Percentiles rank a stretch among this genome's conserved stretches.
These are phyloP conservation scores for Aureobasidium melanogenum DNA, from an alignment of 2,329 filamentous ascomycete species.

Conservation along the genomic window DNA sequence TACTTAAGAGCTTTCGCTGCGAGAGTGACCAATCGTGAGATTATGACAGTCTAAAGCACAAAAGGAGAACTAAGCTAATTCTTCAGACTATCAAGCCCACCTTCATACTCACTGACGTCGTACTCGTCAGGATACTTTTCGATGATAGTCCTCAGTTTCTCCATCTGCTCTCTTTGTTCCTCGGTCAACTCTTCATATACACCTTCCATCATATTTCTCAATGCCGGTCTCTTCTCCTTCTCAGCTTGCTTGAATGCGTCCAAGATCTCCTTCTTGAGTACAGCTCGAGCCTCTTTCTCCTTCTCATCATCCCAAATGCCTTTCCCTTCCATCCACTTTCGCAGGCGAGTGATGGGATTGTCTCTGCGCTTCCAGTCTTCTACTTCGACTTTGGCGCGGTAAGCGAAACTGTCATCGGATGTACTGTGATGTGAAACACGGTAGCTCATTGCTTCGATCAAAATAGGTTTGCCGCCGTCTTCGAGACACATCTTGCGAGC, in stretches of 20 bases:
- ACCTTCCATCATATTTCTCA: conserved; percentile 71
- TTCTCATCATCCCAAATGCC: conserved; percentile 76
- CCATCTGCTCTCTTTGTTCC: conserved; percentile 67
- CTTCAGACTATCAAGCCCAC: conserved; percentile 57
- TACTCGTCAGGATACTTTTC: conserved; percentile 89
- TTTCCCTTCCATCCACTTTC: conserved; percentile 83
- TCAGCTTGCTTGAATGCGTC: conserved; percentile 78
- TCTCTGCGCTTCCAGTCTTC: conserved; percentile 89
- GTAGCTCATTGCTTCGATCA: conserved; percentile 96
- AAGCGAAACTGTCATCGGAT: conserved; percentile 92
- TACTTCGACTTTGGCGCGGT: conserved; percentile 85
- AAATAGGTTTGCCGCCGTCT: conserved; percentile 69
- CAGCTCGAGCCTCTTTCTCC: conserved; percentile 63
- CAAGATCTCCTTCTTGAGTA: conserved; percentile 64
- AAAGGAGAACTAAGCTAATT: not conserved
- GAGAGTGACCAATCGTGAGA: too few relatives aligned
- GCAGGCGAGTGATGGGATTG: conserved; percentile 74
- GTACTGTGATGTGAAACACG: conserved; percentile 97
- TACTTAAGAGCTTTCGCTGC: too few relatives aligned
- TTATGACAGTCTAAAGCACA: too few relatives aligned
- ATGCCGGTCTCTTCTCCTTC: conserved; percentile 66
- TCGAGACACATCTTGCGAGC: conserved; percentile 71
- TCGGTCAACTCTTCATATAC: conserved; percentile 83
- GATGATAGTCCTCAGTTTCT: conserved; percentile 65
- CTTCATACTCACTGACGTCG: conserved; percentile 68